A percentile compares a stretch with the other conserved stretches of the same genome.
Evolutionary conservation across 169 alveolate genomes (phyloP).

Genomic region (Plasmodium cynomolgi): DNA sequence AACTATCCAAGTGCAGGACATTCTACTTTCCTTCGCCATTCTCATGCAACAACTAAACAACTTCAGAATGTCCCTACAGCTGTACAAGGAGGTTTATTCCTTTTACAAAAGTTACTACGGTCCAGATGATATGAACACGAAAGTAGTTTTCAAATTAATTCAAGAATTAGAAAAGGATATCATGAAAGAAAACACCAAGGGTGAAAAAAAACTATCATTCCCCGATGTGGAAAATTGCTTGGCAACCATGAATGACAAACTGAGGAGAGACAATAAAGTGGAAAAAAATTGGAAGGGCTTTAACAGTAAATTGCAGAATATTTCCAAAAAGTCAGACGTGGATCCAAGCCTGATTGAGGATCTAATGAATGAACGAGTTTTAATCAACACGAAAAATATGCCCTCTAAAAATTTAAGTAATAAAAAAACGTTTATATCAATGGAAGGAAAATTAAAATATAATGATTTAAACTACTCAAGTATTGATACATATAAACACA

Average conservation of each 20-base stretch:
- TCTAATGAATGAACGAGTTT: conserved; percentile 66
- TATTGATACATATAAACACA: conserved; percentile 69
- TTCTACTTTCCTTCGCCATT: conserved; percentile 87
- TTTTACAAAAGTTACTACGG: conserved; percentile 84
- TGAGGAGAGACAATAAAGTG: not conserved
- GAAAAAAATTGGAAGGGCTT: conserved; percentile 21
- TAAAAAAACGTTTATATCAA: conserved; percentile 37
- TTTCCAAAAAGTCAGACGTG: conserved; percentile 7
- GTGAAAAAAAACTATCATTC: not conserved
- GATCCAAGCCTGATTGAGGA: conserved; percentile 52
- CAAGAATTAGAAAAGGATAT: conserved; percentile 70
- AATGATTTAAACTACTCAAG: conserved; percentile 50
- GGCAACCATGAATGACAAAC: not conserved
- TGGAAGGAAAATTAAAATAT: conserved; percentile 45
- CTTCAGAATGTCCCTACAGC: conserved; percentile 83
- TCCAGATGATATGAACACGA: conserved; percentile 84
- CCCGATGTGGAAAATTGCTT: not conserved
- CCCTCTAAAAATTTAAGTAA: conserved; percentile 33
- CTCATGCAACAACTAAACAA: conserved; percentile 87
- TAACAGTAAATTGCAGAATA: conserved; percentile 23
- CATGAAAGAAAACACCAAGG: conserved; percentile 32
- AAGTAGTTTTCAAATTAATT: conserved; percentile 78
- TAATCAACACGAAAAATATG: conserved; percentile 32
- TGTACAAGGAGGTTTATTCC: conserved; percentile 86
- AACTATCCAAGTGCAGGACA: conserved; percentile 85